Evolutionary conservation across 306 rosid genomes (phyloP).

Genomic region (Castanospermum australe): DNA sequence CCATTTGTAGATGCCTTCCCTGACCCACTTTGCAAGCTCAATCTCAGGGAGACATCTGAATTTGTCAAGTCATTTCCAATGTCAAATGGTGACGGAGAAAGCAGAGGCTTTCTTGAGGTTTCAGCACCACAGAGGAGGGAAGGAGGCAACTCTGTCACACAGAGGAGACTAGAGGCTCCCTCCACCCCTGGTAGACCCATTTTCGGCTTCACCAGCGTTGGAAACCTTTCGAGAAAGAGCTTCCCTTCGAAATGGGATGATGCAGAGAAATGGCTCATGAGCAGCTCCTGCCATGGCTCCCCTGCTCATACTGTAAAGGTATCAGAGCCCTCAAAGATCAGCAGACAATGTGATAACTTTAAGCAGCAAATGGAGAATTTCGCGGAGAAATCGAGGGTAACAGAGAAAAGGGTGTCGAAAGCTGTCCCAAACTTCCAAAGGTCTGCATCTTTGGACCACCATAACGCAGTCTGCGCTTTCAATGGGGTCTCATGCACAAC

Average conservation of each 20-base stretch:
- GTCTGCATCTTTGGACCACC: constrained; percentile 57
- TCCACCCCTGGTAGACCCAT: constrained; percentile 91
- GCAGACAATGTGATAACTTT: constrained; percentile 44
- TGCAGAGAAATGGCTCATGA: constrained; percentile 96
- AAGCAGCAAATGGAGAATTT: constrained; percentile 58
- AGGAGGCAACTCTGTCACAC: constrained; percentile 48
- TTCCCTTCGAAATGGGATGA: constrained; percentile 99
- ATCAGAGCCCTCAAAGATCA: constrained; percentile 46
- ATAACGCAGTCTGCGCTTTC: constrained; percentile 39
- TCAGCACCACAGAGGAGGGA: constrained; percentile 57
- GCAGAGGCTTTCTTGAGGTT: constrained; percentile 37
- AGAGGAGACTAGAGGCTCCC: constrained; percentile 68
- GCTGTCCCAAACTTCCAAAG: constrained; percentile 45
- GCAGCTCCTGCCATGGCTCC: constrained; percentile 79
- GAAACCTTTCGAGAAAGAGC: constrained; percentile 63
- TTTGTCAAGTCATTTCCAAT: constrained; percentile 90
- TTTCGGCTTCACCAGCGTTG: constrained; percentile 62
- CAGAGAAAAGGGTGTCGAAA: constrained; percentile 63
- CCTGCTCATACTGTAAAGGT: constrained; percentile 66
- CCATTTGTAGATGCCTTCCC: constrained; percentile 73
- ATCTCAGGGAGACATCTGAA: constrained; percentile 90
- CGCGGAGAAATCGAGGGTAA: constrained; percentile 68
- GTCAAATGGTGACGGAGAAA: constrained; percentile 40
- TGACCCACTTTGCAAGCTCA: constrained; percentile 91
- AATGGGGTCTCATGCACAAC: constrained; percentile 53